A percentile compares a stretch with the other conserved stretches of the same genome.
Evolutionary conservation across 192 early-diverging fungal species (phyloP).

Genomic region (Backusella morwellensis): DNA sequence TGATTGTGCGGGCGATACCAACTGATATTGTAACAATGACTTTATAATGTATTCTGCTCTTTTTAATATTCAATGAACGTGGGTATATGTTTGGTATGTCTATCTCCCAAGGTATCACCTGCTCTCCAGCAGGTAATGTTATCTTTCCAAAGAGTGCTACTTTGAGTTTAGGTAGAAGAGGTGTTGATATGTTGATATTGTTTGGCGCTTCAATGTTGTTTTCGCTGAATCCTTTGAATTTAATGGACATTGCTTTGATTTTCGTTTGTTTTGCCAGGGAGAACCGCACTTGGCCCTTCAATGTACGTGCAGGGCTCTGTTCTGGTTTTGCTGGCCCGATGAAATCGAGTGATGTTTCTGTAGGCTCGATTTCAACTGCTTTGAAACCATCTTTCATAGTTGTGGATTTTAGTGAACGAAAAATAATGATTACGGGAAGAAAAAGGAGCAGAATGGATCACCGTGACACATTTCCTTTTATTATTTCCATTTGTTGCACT

Average conservation of each 20-base stretch:
- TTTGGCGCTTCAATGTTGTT: slow-evolving; percentile 1
- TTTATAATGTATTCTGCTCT: slow-evolving; percentile 19
- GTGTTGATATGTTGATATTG: background rate
- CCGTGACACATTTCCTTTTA: background rate
- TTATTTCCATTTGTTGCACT: background rate
- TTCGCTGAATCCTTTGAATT: slow-evolving; percentile 35
- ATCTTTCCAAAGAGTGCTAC: slow-evolving; percentile 13
- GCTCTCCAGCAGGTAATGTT: slow-evolving; percentile 16
- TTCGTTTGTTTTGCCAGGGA: slow-evolving; percentile 24
- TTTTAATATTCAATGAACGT: slow-evolving; percentile 15
- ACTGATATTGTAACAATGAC: slow-evolving; percentile 20
- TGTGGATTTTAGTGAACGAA: slow-evolving; percentile 3
- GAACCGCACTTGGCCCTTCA: slow-evolving; percentile 22
- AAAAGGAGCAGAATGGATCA: slow-evolving; percentile 4
- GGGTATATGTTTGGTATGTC: slow-evolving; percentile 29
- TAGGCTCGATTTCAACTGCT: slow-evolving; percentile 25
- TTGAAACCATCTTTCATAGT: slow-evolving; percentile 31
- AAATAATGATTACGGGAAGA: background rate
- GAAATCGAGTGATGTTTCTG: slow-evolving; percentile 23
- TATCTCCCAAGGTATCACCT: slow-evolving; percentile 32
- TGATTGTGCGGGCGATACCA: slow-evolving; percentile 21
- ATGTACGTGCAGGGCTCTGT: background rate
- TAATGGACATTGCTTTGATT: slow-evolving; percentile 29
- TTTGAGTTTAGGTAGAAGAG: slow-evolving; percentile 28
- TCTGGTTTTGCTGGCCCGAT: slow-evolving; percentile 23